Evolutionary conservation across 257 asterid species (phyloP).

Genomic region (Scutellaria barbata): DNA sequence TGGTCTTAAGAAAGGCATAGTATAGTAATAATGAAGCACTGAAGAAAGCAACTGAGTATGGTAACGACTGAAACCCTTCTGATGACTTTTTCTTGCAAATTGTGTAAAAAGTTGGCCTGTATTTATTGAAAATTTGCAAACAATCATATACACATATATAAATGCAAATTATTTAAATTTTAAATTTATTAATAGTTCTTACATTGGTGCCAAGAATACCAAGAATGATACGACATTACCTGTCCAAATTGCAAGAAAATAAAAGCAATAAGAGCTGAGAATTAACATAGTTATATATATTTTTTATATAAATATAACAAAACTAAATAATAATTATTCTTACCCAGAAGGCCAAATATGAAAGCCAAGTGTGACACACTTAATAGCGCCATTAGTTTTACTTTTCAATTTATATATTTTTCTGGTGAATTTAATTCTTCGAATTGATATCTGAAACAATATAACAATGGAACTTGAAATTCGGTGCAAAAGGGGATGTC

Average conservation of each 20-base stretch:
- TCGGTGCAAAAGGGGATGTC: not conserved
- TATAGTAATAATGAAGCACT: slow-evolving; percentile 66
- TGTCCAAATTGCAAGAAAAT: slow-evolving; percentile 34
- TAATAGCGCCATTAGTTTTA: slow-evolving; percentile 42
- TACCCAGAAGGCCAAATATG: slow-evolving; percentile 69
- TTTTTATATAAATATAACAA: not conserved
- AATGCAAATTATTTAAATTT: not conserved
- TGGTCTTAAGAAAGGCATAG: slow-evolving; percentile 63
- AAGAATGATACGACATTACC: slow-evolving; percentile 66
- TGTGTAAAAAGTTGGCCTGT: slow-evolving; percentile 68
- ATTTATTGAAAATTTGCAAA: not conserved
- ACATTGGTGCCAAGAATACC: slow-evolving; percentile 73
- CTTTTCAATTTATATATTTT: not conserved
- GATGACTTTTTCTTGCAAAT: slow-evolving; percentile 70
- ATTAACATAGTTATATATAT: not conserved
- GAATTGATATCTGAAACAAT: slow-evolving; percentile 29
- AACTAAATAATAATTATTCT: not conserved
- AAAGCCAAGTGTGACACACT: slow-evolving; percentile 50
- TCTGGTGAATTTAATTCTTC: not conserved
- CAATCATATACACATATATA: not conserved
- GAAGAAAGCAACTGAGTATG: slow-evolving; percentile 64
- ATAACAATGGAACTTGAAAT: slow-evolving; percentile 29
- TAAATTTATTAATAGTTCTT: slow-evolving; percentile 33
- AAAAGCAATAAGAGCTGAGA: not conserved
- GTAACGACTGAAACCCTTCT: slow-evolving; percentile 62